These are phyloP conservation scores for Diplodia intermedia DNA, from an alignment of 2,329 filamentous ascomycete species.

Conservation along the genomic window DNA sequence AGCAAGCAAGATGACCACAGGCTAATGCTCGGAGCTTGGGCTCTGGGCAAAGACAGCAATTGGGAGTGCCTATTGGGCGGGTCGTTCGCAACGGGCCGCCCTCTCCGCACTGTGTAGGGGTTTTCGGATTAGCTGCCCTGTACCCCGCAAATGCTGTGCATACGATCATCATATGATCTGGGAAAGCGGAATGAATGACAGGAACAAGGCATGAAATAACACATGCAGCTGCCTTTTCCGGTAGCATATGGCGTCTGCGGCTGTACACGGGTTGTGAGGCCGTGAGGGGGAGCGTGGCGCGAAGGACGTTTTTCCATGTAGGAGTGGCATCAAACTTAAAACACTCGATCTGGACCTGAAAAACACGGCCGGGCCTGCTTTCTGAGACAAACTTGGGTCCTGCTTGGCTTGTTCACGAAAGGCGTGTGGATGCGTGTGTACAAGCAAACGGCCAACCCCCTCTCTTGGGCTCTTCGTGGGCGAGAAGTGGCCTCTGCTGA, in stretches of 20 bases:
- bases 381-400: too few species aligned
- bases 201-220: not conserved
- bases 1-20: not conserved
- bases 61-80: constrained; percentile 9
- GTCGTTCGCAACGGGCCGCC: constrained; percentile 25
- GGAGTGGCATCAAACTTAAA: too few species aligned
- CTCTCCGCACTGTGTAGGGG: constrained; percentile 1
- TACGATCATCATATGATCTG: constrained; percentile 16
- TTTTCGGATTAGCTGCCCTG: constrained; percentile 18
- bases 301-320: not conserved
- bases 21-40: constrained; percentile 7
- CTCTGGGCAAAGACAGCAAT: constrained; percentile 6
- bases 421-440: too few species aligned
- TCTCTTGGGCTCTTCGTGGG: too few species aligned
- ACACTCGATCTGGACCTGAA: too few species aligned
- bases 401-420: too few species aligned
- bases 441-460: too few species aligned
- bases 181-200: not conserved
- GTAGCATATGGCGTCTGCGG: constrained; percentile 18
- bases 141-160: constrained; percentile 21
- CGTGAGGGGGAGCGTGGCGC: constrained; percentile 2
- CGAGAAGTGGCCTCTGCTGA: not conserved
- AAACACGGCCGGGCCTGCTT: too few species aligned
- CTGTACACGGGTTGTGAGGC: not conserved
- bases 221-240: constrained; percentile 12